Evolutionary conservation across 1,284 basidiomycete genomes (phyloP).

Genomic region (Salmacisia buchloeana): DNA sequence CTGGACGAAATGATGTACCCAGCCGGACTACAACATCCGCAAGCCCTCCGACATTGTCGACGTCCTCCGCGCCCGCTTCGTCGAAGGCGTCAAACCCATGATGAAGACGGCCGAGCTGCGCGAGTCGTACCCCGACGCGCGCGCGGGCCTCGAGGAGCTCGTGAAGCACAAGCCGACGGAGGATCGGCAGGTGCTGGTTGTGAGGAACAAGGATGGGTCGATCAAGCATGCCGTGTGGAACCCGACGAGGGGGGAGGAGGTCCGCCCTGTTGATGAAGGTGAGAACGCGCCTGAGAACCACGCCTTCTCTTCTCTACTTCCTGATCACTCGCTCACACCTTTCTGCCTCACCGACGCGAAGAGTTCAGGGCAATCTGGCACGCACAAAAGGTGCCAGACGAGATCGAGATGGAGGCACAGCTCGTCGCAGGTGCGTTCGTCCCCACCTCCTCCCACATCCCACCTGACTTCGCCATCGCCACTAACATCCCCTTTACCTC

Average conservation of each 20-base stretch:
- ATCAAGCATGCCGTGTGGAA: constrained; percentile 78
- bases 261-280: constrained; percentile 73
- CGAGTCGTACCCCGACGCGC: constrained; percentile 80
- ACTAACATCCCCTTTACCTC: neutral
- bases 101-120: constrained; percentile 76
- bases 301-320: neutral
- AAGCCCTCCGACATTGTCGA: constrained; percentile 73
- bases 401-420: constrained; percentile 70
- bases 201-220: constrained; percentile 70
- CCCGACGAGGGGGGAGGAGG: constrained; percentile 71
- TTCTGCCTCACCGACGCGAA: constrained; percentile 48
- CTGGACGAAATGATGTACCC: too few relatives aligned
- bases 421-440: constrained; percentile 61
- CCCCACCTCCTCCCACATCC: constrained; percentile 12
- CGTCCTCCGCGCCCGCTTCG: constrained; percentile 56
- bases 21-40: constrained; percentile 81
- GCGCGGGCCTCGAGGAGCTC: constrained; percentile 40
- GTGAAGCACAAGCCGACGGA: constrained; percentile 54
- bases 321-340: neutral
- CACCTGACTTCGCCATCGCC: neutral
- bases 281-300: constrained; percentile 31
- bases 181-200: constrained; percentile 79
- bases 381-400: constrained; percentile 71
- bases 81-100: constrained; percentile 52
- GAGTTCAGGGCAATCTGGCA: constrained; percentile 85